phyloP scores from a whole-genome alignment of 176 grass and related monocot species.

The Hsuehochloa calcarea region DNA sequence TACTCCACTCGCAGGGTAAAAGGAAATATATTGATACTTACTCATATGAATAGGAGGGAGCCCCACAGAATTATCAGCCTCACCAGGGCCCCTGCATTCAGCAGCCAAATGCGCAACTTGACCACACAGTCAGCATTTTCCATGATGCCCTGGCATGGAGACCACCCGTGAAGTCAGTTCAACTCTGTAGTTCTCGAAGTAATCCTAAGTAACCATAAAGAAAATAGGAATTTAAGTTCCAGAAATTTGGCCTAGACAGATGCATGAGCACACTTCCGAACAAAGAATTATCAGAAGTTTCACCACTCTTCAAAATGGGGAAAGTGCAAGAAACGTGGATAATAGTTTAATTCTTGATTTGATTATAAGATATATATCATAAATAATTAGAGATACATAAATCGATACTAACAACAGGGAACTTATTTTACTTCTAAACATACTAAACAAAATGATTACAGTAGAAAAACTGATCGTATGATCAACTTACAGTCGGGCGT shows the following conservation, averaged over 20 bases:
- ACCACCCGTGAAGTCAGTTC: conserved; percentile 90
- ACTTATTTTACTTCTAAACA: too few relatives aligned
- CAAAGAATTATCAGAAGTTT: conserved; percentile 18
- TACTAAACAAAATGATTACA: too few relatives aligned
- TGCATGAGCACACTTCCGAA: not conserved
- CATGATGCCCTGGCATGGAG: conserved; percentile 90
- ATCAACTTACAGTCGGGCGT: too few relatives aligned
- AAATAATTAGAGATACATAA: too few relatives aligned
- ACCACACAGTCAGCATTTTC: conserved; percentile 90
- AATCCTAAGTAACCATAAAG: conserved; percentile 43
- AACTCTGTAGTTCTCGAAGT: conserved; percentile 38
- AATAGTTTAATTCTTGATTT: too few relatives aligned
- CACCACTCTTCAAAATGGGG: conserved; percentile 97
- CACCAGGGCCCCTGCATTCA: conserved; percentile 70
- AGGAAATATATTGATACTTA: conserved; percentile 55
- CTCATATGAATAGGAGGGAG: conserved; percentile 93
- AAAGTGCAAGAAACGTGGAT: too few relatives aligned
- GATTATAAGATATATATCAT: too few relatives aligned
- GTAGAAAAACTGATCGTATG: too few relatives aligned
- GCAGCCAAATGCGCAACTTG: conserved; percentile 87
- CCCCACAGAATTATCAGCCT: conserved; percentile 58
- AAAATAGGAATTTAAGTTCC: not conserved
- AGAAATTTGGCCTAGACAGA: not conserved
- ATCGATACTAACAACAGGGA: too few relatives aligned
- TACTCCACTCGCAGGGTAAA: too few relatives aligned